phyloP scores from a whole-genome alignment of 1,284 basidiomycete genomes.

The Puccinia polysora region DNA sequence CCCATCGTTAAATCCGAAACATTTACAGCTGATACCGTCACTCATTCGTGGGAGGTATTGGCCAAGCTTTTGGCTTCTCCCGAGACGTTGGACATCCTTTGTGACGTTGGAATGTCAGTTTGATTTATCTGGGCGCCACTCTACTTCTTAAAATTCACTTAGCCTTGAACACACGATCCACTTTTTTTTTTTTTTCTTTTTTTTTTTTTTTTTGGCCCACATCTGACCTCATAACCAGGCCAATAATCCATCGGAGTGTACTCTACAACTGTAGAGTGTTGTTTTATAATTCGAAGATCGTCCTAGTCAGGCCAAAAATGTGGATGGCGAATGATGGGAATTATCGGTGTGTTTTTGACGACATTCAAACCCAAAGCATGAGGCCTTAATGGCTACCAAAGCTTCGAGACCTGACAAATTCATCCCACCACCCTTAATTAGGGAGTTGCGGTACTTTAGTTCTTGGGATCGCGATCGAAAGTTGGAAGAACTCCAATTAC shows the following conservation, averaged over 20 bases:
- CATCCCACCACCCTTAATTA: neutral
- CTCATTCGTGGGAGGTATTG: slow-evolving; percentile 95
- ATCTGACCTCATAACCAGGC: slow-evolving; percentile 8
- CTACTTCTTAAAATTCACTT: neutral
- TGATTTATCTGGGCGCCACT: slow-evolving; percentile 50
- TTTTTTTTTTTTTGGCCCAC: neutral
- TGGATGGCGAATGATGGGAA: slow-evolving; percentile 44
- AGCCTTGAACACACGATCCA: neutral
- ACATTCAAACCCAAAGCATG: neutral
- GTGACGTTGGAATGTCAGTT: slow-evolving; percentile 82
- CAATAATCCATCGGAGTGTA: slow-evolving; percentile 35
- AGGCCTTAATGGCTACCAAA: no score
- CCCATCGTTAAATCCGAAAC: neutral
- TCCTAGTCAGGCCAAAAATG: slow-evolving; percentile 36
- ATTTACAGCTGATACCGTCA: slow-evolving; percentile 66
- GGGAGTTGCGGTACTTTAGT: slow-evolving; percentile 42
- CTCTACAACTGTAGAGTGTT: slow-evolving; percentile 37
- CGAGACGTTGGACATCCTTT: slow-evolving; percentile 71
- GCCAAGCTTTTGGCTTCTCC: slow-evolving; percentile 76
- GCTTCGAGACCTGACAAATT: neutral
- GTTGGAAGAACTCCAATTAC: slow-evolving; percentile 28
- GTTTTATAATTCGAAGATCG: slow-evolving; percentile 41
- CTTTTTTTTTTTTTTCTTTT: neutral
- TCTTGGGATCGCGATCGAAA: slow-evolving; percentile 33
- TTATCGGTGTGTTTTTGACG: slow-evolving; percentile 20